phyloP scores from a whole-genome alignment of 1,284 basidiomycete species.

The Thecaphora thlaspeos region DNA sequence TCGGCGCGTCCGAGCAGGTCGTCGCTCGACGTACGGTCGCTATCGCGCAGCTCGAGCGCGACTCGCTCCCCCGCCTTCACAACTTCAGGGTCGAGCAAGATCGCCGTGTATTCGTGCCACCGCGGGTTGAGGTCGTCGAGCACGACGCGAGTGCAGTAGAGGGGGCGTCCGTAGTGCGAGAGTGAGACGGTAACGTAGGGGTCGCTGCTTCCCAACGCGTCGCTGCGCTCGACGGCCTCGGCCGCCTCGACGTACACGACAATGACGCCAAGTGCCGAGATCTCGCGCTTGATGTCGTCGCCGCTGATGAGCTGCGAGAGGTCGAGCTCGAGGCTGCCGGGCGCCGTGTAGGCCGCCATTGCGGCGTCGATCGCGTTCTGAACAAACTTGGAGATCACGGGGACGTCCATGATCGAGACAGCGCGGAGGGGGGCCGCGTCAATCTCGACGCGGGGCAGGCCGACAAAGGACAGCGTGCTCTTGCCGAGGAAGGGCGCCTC shows the following conservation, averaged over 20 bases:
- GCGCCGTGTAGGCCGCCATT: conserved; percentile 17
- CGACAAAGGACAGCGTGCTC: conserved; percentile 15
- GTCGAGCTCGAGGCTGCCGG: conserved; percentile 15
- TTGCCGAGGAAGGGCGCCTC: conserved; percentile 21
- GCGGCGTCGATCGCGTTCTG: conserved; percentile 26
- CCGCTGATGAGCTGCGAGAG: conserved; percentile 16
- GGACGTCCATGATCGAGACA: conserved; percentile 13
- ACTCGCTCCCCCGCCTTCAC: conserved; percentile 15
- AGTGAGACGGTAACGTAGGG: conserved; percentile 16
- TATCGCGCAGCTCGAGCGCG: conserved; percentile 55
- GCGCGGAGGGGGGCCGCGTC: conserved; percentile 15
- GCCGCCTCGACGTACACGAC: conserved; percentile 23
- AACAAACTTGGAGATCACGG: conserved; percentile 15
- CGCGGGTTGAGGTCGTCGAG: conserved; percentile 14
- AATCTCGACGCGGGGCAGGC: conserved; percentile 12
- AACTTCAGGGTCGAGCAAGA: conserved; percentile 15
- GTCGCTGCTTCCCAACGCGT: conserved; percentile 9
- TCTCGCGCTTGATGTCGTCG: conserved; percentile 38
- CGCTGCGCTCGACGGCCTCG: conserved; percentile 17
- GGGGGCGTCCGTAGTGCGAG: conserved; percentile 7
- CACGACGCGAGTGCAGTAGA: conserved; percentile 18
- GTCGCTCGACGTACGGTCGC: conserved; percentile 60
- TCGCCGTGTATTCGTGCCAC: conserved; percentile 17
- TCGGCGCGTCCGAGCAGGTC: conserved; percentile 59
- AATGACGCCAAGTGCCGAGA: conserved; percentile 36